A percentile compares a stretch with the other conserved stretches of the same genome.
These are phyloP conservation scores for Pinguiococcus pyrenoidosus DNA, from an alignment of 108 stramenopile species.

Conservation along the genomic window DNA sequence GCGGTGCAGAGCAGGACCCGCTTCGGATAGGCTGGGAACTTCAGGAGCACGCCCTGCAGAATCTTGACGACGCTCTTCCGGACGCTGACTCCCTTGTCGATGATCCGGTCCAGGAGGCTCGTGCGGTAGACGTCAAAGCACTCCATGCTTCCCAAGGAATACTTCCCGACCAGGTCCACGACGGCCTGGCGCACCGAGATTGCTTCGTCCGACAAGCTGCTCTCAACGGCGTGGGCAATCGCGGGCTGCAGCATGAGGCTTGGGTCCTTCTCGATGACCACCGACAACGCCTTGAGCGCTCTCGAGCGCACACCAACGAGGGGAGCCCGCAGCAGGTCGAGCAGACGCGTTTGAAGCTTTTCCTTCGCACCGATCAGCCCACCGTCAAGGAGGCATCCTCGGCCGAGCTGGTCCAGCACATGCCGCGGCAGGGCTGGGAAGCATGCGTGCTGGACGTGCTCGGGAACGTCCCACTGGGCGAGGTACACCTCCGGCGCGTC, in stretches of 20 bases:
- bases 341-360: too few species aligned
- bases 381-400: too few species aligned
- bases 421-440: too few species aligned
- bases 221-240: constrained; percentile 54
- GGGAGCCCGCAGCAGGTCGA: too few species aligned
- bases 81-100: constrained; percentile 74
- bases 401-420: too few species aligned
- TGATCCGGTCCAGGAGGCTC: constrained; percentile 44
- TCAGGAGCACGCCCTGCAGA: constrained; percentile 59
- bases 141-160: constrained; percentile 37
- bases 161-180: constrained; percentile 70
- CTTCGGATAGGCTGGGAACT: constrained; percentile 57
- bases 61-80: constrained; percentile 63
- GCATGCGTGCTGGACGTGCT: too few species aligned
- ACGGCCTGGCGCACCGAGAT: constrained; percentile 84
- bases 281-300: constrained; percentile 1
- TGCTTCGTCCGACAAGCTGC: constrained; percentile 68
- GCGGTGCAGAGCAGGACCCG: constrained; percentile 52
- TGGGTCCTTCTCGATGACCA: constrained; percentile 8
- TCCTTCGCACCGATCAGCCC: too few species aligned
- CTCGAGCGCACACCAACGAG: too few species aligned
- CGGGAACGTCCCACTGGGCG: too few species aligned
- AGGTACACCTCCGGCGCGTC: too few species aligned
- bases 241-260: constrained; percentile 52
- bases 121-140: background rate